Evolutionary conservation across 2,329 filamentous ascomycete genomes (phyloP).

Genomic region (Rhytidhysteron rufulum): DNA sequence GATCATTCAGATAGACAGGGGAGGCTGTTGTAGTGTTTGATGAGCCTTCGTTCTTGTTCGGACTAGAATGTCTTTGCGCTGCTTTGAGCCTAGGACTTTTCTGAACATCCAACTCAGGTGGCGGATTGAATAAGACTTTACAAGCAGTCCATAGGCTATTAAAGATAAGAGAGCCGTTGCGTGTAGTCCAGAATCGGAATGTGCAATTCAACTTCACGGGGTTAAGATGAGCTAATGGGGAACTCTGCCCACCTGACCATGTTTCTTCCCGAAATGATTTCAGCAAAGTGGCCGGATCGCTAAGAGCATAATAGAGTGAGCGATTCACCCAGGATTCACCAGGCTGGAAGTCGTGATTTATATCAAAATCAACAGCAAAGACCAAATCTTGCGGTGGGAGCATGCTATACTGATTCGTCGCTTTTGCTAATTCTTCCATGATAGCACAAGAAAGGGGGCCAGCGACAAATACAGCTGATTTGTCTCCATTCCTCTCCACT

Average conservation of each 20-base stretch:
- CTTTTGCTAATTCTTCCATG: slow-evolving; percentile 26
- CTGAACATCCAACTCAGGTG: slow-evolving; percentile 26
- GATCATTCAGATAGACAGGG: slow-evolving; percentile 23
- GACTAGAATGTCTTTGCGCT: slow-evolving; percentile 6
- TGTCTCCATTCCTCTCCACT: not conserved
- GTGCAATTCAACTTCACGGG: slow-evolving; percentile 23
- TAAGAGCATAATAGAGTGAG: slow-evolving; percentile 31
- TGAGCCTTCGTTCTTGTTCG: slow-evolving; percentile 9
- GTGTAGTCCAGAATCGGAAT: slow-evolving; percentile 30
- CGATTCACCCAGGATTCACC: slow-evolving; percentile 24
- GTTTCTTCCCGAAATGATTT: slow-evolving; percentile 28
- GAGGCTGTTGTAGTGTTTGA: not conserved
- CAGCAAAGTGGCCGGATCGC: slow-evolving; percentile 28
- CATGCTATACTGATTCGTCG: slow-evolving; percentile 13
- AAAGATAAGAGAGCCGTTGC: slow-evolving; percentile 33
- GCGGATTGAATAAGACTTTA: slow-evolving; percentile 30
- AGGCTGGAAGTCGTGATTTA: slow-evolving; percentile 10
- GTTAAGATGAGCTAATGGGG: slow-evolving; percentile 33
- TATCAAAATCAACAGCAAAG: slow-evolving; percentile 17
- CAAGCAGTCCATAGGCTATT: slow-evolving; percentile 32
- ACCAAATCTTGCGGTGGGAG: slow-evolving; percentile 10
- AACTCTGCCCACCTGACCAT: slow-evolving; percentile 18
- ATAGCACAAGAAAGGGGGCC: slow-evolving; percentile 23
- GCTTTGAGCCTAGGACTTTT: slow-evolving; percentile 18
- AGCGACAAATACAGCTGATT: slow-evolving; percentile 13